A percentile compares a stretch with the other conserved stretches of the same genome.
Evolutionary conservation across 2,329 filamentous ascomycete genomes (phyloP).

Genomic region (Diaporthe citriasiana): DNA sequence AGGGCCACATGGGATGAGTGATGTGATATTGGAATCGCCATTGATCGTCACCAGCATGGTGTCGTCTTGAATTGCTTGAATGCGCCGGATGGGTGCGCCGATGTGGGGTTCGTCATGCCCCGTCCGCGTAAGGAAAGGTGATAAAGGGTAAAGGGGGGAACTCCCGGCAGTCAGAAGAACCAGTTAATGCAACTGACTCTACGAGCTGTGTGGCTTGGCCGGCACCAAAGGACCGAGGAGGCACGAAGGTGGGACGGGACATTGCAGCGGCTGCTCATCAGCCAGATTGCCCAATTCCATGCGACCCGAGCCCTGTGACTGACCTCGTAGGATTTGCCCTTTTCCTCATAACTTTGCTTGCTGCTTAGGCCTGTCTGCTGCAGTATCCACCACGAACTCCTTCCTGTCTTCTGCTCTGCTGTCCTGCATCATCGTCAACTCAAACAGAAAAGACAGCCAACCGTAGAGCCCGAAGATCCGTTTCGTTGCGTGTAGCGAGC

Average conservation of each 20-base stretch:
- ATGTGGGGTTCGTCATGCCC: conserved; percentile 18
- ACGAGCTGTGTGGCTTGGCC: conserved; percentile 25
- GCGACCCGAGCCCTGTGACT: neutral
- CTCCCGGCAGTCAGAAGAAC: conserved; percentile 16
- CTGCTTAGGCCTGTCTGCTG: neutral
- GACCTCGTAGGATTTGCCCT: conserved; percentile 2
- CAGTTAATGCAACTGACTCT: conserved; percentile 33
- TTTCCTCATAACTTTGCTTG: conserved; percentile 12
- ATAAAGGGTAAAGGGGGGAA: conserved; percentile 26
- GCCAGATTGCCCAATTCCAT: conserved; percentile 31
- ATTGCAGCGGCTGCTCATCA: conserved; percentile 22
- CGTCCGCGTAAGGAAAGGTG: conserved; percentile 13
- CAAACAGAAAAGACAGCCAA: neutral
- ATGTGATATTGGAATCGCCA: conserved; percentile 5
- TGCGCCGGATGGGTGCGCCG: conserved; percentile 9
- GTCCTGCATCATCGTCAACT: neutral
- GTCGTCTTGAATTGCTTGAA: neutral
- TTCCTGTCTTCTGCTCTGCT: neutral
- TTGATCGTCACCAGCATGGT: conserved; percentile 26
- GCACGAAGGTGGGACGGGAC: conserved; percentile 27
- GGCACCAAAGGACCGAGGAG: conserved; percentile 31
- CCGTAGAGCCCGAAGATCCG: neutral
- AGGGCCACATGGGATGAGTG: neutral
- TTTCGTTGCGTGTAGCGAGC: conserved; percentile 21
- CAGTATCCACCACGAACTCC: neutral